A percentile compares a stretch with the other conserved stretches of the same genome.
phyloP scores from a whole-genome alignment of 805 yeast species.

The Ogataea thermomethanolica region DNA sequence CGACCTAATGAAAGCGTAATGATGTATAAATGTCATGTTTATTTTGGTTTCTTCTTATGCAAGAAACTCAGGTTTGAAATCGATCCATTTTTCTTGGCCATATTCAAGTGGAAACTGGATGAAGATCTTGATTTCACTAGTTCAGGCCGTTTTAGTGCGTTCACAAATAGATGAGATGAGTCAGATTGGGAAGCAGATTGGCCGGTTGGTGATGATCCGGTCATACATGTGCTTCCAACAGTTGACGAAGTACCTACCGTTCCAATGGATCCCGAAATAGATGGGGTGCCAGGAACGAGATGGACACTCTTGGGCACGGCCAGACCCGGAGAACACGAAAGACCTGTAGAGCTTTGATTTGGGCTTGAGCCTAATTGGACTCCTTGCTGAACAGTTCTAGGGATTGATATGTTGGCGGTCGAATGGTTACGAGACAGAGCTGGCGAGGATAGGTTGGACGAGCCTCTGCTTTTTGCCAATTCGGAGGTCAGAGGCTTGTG shows the following conservation, averaged over 20 bases:
- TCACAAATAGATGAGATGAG: neutral
- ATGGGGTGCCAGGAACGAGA: conserved; percentile 3
- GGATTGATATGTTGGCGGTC: conserved; percentile 25
- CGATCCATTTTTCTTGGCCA: conserved; percentile 25
- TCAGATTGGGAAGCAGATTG: conserved; percentile 3
- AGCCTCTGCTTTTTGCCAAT: conserved; percentile 32
- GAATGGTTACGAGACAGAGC: conserved; percentile 38
- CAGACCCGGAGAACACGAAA: neutral
- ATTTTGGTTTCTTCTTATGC: conserved; percentile 19
- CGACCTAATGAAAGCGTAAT: too few relatives aligned
- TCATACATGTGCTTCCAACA: neutral
- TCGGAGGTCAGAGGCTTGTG: conserved; percentile 21
- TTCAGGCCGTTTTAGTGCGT: conserved; percentile 19
- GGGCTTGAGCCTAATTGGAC: conserved; percentile 2
- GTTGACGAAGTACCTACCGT: too few relatives aligned
- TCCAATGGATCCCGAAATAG: too few relatives aligned
- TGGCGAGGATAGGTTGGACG: conserved; percentile 38
- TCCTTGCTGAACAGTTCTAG: conserved; percentile 9
- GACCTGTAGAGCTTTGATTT: conserved; percentile 2
- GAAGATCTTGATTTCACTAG: conserved; percentile 16
- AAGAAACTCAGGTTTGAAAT: conserved; percentile 23
- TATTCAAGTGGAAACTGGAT: conserved; percentile 19
- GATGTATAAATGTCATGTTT: neutral
- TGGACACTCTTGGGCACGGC: conserved; percentile 13
- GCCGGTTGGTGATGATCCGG: conserved; percentile 4